Base-by-base conservation (phyloP, 2,329 filamentous ascomycete genomes). In the Fusarium napiforme region DNA sequence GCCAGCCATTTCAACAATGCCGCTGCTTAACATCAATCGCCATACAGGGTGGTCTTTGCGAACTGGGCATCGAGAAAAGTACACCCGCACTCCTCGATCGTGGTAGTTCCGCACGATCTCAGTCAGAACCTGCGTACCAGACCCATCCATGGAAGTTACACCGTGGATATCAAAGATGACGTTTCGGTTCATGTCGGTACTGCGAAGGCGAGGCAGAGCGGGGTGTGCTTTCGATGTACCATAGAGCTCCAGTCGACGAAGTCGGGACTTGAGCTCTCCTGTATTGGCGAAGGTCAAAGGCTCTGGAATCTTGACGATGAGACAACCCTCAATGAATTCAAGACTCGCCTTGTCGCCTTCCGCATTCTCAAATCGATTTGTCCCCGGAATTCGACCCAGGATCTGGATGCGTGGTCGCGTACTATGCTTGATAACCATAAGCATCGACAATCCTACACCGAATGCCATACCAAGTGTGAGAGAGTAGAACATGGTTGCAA, bases 221-320 rank as follows among this genome's bases (percentile, higher is more conserved):
- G 96, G 96, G 77, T 98, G 96, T 1, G 93, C 94, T 60, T 89
- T 86, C 50, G 87, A 91, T 0, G 94, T 96, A n/a, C 96, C 96
- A 78, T 98, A 97, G 28, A 95, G 88, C 82, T 98, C 96, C 4
- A 99, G 87, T 11, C 96, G 87, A 10, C 93, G 88, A 16, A 99
- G 87, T 8, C 96, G 89, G 59, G 92, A 92, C 82, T 97, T 97
- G 49, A 99, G 85, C 75, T 96, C 93, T 52, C 95, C 96, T 0
- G 96, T 98, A 81, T 99, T 99, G 79, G 96, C 96, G 81, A 99
- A 99, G 0, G 96, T 98, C 57, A 99, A 85, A 0, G 96, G 96
- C 80, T 99, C 96, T 0, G 96, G 96, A 62, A 99, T 98, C 85
- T 98, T 98, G 78, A 98, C 94, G 68, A 99, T 97, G 15, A 99